phyloP scores from a whole-genome alignment of 192 early-diverging fungal genomes.

The Coemansia asiatica region DNA sequence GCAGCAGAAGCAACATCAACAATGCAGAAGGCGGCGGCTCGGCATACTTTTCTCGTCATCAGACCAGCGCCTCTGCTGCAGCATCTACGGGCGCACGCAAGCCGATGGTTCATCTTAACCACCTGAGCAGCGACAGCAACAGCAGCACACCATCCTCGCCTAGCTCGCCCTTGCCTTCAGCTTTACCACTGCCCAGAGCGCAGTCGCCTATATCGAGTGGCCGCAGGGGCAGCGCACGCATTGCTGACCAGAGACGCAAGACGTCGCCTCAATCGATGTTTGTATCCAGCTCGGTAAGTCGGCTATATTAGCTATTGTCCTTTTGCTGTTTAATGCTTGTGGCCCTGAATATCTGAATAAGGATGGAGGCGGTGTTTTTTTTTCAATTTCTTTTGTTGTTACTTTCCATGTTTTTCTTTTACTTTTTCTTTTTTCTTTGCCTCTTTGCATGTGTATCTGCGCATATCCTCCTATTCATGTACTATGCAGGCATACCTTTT shows the following conservation, averaged over 20 bases:
- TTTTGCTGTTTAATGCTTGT: background rate
- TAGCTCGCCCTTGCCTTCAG: constrained; percentile 6
- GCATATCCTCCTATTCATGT: background rate
- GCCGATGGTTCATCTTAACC: background rate
- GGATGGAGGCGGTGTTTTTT: background rate
- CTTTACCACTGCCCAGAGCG: background rate
- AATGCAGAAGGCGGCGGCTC: background rate
- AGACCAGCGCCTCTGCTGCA: constrained; percentile 10
- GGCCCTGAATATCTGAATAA: background rate
- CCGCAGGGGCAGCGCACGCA: constrained; percentile 14
- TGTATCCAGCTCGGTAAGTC: constrained; percentile 33
- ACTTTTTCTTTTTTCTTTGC: background rate
- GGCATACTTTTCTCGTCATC: constrained; percentile 21
- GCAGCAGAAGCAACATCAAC: constrained; percentile 12
- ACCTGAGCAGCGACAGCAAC: background rate
- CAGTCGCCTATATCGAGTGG: background rate
- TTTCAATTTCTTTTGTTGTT: background rate
- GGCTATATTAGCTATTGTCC: background rate
- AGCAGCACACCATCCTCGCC: constrained; percentile 9
- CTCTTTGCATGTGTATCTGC: background rate
- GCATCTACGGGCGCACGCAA: constrained; percentile 3
- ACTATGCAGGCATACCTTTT: background rate
- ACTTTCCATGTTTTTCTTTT: background rate
- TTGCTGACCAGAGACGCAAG: constrained; percentile 35
- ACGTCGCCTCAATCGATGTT: constrained; percentile 43